These are phyloP conservation scores for Borovskyia barvae DNA, from an alignment of 208 protist species.

Conservation along the genomic window DNA sequence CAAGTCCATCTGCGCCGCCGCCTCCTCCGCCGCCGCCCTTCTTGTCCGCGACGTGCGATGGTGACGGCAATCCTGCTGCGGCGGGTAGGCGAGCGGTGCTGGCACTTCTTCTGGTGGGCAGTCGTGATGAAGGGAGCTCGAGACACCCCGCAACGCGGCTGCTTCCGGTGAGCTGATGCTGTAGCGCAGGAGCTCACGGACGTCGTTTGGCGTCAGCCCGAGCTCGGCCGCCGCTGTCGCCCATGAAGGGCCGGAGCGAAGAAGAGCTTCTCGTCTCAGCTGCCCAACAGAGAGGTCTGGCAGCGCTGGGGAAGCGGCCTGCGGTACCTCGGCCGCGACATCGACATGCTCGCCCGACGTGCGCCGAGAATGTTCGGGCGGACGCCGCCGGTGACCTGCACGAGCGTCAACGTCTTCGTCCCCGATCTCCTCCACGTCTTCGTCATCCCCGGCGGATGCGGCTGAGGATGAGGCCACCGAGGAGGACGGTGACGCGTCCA, in stretches of 20 bases:
- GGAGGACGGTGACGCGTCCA: neutral
- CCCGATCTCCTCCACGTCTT: neutral
- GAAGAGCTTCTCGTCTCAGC: slow-evolving; percentile 1
- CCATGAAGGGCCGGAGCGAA: slow-evolving; percentile 11
- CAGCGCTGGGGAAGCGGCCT: neutral
- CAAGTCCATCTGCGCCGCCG: slow-evolving; percentile 20
- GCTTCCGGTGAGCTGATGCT: slow-evolving; percentile 14
- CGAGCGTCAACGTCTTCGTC: too few species aligned
- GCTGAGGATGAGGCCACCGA: neutral
- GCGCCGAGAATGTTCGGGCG: neutral
- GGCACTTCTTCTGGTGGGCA: too few species aligned
- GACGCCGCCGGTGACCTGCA: too few species aligned
- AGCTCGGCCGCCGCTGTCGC: slow-evolving; percentile 9
- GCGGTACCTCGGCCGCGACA: neutral
- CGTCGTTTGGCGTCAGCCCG: slow-evolving; percentile 10
- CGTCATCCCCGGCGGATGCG: neutral
- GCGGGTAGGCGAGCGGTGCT: too few species aligned
- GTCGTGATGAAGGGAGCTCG: too few species aligned
- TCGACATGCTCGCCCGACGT: neutral
- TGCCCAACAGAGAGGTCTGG: too few species aligned
- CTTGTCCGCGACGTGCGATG: neutral
- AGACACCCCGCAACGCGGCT: neutral
- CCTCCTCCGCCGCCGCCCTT: neutral
- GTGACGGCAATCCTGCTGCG: neutral
- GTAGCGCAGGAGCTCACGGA: slow-evolving; percentile 20